Evolutionary conservation across 75 land plant species (phyloP), one percentile per base, ranked within the genome.

Genomic region (Azolla pinnata): DNA sequence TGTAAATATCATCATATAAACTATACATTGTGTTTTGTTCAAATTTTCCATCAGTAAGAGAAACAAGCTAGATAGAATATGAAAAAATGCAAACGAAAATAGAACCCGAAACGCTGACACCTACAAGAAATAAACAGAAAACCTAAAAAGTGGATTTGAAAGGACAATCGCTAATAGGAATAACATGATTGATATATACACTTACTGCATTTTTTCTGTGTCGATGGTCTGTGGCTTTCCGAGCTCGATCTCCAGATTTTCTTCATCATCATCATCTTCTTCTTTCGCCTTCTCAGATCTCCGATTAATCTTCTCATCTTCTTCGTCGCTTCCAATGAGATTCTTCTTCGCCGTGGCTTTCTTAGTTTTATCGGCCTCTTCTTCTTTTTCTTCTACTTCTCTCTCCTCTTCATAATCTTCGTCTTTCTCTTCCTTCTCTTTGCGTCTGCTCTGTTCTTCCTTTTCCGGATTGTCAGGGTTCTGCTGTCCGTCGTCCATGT

Each of bases 221-320:
- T 80, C 75, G 19, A 55, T 60, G 17, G 91, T 59, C 3, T 83
- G 69, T 14, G 75, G 61, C 65, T 81, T 87, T 0, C 67, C 72
- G 33, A 84, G 75, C 70, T 88, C 83, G 14, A 77, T 71, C 30
- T 84, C 88, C 78, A 81, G 60, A 48, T 84, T 79, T 40, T 88
- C 88, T 56, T 88, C 93, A 53, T 88, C 93, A 23, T 88, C 93
- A 10, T 88, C 93, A 1, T 87, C 92, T 0, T 88, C 79, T 0
- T 81, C 84, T 32, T 82, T 82, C 57, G 40, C 62, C 23, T 31
- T 9, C 14, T 31, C 53, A n/a, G 50, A 62, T 20, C 28, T 59
- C 19, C n/a, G 48, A 1, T 16, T 54, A 19, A 33, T 56, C 34
- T 52, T 50, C 19, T 67, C 62, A 33, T 32, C 56, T 23, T 68